phyloP scores from a whole-genome alignment of 345 rosid genomes.

The Brassica napus region Da-Ae NC_063435.1:28685001-28685500 shows the following conservation, averaged over 20 bases:
- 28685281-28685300: background rate
- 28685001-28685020: background rate
- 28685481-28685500: too few species aligned
- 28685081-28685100: background rate
- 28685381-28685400: too few species aligned
- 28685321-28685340: too few species aligned
- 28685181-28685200: background rate
- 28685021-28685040: background rate
- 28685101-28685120: background rate
- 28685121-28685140: background rate
- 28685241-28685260: background rate
- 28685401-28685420: too few species aligned
- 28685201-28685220: background rate
- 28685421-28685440: too few species aligned
- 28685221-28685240: too few species aligned
- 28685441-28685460: too few species aligned
- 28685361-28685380: too few species aligned
- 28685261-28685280: background rate
- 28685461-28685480: too few species aligned
- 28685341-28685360: too few species aligned
- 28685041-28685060: too few species aligned
- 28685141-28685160: background rate
- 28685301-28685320: too few species aligned
- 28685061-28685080: background rate
- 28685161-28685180: background rate